Evolutionary conservation across 257 asterid genomes (phyloP), one percentile per base, ranked within the genome.

Genomic region (Plectranthus barbatus): DNA sequence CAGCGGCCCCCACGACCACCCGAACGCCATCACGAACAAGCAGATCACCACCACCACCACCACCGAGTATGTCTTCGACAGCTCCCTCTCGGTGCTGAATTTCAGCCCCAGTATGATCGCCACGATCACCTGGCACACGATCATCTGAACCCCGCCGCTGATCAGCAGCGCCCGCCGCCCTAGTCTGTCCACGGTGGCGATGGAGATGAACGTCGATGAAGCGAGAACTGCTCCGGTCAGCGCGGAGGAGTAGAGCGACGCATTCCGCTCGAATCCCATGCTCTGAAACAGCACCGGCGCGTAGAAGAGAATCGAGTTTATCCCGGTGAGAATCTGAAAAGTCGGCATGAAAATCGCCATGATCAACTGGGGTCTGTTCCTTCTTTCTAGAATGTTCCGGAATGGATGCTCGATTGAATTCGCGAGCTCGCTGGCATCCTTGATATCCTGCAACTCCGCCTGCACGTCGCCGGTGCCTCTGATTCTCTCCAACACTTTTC

Each of bases 201-300:
- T 90, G 2, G 97, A 90, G 12, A 86, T 74, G 36, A 86, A 52
- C 0, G 97, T 90, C 0, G 97, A 86, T 1, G 81, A 73, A 40
- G 77, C 87, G 6, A 90, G 86, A 36, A 86, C 97, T 1, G 90
- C 97, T 0, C 95, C 91, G 0, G 97, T 90, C 47, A 83, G 55
- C 19, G 97, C 97, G 1, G 97, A 85, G 5, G 97, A 84, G 72
- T 83, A 83, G 6, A 90, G 86, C 0, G 88, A 69, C 0, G 95
- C 89, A 4, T 77, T 66, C 34, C 87, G 73, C 18, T 74, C 74
- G 41, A 90, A 86, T 20, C 95, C 95, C 86, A 90, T 77, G 36
- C 77, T 86, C 80, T 84, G 90, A 34, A 90, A 90, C 75, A 90
- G 71, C 45, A 90, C 90, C 0, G 97, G 97, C 0, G 97, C 97